These are phyloP conservation scores for Boletus rex-veris DNA, from an alignment of 768 basidiomycete genomes.

Conservation along the genomic window DNA sequence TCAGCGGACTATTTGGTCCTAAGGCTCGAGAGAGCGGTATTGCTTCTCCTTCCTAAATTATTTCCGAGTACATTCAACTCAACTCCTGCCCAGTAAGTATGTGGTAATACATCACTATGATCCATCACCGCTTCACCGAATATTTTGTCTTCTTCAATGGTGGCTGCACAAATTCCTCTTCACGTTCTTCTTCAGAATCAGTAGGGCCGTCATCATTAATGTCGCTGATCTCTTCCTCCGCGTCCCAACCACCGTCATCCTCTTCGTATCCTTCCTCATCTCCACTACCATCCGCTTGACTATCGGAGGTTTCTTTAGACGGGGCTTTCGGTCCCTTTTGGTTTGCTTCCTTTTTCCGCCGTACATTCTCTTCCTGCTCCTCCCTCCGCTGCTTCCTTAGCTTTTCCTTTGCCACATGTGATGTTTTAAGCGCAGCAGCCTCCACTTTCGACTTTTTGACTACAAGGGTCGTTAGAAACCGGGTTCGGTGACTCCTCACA, in stretches of 20 bases:
- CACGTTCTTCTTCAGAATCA: constrained; percentile 42
- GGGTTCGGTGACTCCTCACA: not conserved
- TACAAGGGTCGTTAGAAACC: constrained; percentile 31
- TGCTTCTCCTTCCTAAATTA: constrained; percentile 13
- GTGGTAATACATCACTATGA: constrained; percentile 9
- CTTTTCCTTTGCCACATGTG: constrained; percentile 75
- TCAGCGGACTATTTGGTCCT: constrained; percentile 35
- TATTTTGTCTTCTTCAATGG: constrained; percentile 56
- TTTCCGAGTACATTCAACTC: constrained; percentile 9
- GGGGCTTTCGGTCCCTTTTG: constrained; percentile 23
- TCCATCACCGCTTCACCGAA: constrained; percentile 43
- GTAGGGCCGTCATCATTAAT: constrained; percentile 43
- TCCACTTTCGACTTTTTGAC: constrained; percentile 90
- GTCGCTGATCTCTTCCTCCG: constrained; percentile 63
- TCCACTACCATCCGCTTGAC: constrained; percentile 41
- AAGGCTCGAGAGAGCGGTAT: constrained; percentile 17
- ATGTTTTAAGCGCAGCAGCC: constrained; percentile 57
- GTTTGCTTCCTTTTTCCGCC: constrained; percentile 63
- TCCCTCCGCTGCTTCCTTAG: constrained; percentile 74
- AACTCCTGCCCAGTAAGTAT: constrained; percentile 5
- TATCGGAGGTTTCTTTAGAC: constrained; percentile 35
- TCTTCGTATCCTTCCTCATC: constrained; percentile 37
- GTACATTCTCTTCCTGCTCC: constrained; percentile 90
- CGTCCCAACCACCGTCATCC: constrained; percentile 47
- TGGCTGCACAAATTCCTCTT: constrained; percentile 45